phyloP scores from a whole-genome alignment of 352 stramenopile genomes.

The Globisporangium recalcitrans region DNA sequence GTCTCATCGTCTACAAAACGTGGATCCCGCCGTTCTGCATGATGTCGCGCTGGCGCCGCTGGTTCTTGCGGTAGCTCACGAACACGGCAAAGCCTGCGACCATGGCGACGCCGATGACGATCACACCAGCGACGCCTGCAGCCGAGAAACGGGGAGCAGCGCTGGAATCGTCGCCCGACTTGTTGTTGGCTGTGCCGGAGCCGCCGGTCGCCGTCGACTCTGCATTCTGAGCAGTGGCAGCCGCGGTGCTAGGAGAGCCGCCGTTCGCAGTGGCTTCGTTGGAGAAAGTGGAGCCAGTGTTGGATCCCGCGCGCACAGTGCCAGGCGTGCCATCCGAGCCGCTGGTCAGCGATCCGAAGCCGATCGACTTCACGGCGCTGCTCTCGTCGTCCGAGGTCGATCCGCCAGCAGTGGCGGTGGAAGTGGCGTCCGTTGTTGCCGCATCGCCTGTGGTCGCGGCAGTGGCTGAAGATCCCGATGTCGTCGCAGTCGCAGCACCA shows the following conservation, averaged over 20 bases:
- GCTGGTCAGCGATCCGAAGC: conserved; percentile 12
- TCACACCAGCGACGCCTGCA: conserved; percentile 47
- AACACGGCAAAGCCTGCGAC: conserved; percentile 38
- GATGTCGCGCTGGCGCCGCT: conserved; percentile 69
- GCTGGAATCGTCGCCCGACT: conserved; percentile 4
- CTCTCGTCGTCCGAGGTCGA: not conserved
- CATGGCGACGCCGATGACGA: conserved; percentile 50
- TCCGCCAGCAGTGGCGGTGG: not conserved
- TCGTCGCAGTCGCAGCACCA: not conserved
- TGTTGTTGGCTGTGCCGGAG: conserved; percentile 35
- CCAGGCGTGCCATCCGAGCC: conserved; percentile 8
- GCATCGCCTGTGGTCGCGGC: not conserved
- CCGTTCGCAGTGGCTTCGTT: conserved; percentile 7
- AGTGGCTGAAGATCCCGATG: conserved; percentile 4
- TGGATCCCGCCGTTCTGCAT: conserved; percentile 59
- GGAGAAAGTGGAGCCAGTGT: conserved; percentile 17
- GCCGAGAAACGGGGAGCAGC: conserved; percentile 34
- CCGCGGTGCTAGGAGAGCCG: not conserved
- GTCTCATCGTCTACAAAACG: conserved; percentile 27
- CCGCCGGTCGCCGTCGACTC: conserved; percentile 2
- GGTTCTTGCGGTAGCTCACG: conserved; percentile 73
- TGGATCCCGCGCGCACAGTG: conserved; percentile 11
- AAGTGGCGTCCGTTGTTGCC: not conserved
- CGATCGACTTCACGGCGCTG: conserved; percentile 9
- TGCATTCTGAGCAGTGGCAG: conserved; percentile 6